Evolutionary conservation across 1,284 basidiomycete species (phyloP).

Genomic region (Taiwanofungus camphoratus): DNA sequence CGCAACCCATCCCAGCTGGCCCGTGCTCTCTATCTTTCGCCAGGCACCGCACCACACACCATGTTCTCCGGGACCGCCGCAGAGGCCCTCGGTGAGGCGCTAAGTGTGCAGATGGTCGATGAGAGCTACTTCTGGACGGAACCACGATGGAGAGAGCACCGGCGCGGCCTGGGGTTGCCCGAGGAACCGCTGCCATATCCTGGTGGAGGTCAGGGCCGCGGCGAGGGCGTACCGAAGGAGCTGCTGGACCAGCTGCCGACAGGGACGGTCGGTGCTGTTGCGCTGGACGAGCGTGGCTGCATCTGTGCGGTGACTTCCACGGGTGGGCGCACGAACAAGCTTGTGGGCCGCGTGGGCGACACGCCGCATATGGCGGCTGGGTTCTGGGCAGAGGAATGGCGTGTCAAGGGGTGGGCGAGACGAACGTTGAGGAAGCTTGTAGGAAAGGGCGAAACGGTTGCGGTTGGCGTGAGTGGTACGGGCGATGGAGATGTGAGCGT

Average conservation of each 20-base stretch:
- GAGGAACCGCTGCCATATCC: slow-evolving; percentile 48
- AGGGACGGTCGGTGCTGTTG: slow-evolving; percentile 82
- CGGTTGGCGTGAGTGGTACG: slow-evolving; percentile 76
- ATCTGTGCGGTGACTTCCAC: slow-evolving; percentile 73
- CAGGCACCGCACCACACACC: slow-evolving; percentile 53
- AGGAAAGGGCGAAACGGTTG: slow-evolving; percentile 34
- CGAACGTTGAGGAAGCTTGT: slow-evolving; percentile 36
- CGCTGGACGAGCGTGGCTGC: slow-evolving; percentile 67
- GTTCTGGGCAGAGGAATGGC: slow-evolving; percentile 81
- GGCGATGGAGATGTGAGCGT: slow-evolving; percentile 71
- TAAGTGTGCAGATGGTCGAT: slow-evolving; percentile 57
- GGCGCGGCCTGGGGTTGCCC: slow-evolving; percentile 64
- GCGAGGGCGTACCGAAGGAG: slow-evolving; percentile 18
- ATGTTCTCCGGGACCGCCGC: slow-evolving; percentile 64
- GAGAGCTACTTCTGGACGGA: slow-evolving; percentile 75
- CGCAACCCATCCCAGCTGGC: slow-evolving; percentile 73
- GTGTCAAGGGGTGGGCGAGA: slow-evolving; percentile 31
- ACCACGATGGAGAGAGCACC: slow-evolving; percentile 68
- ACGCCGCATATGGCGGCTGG: slow-evolving; percentile 75
- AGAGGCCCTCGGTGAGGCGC: slow-evolving; percentile 50
- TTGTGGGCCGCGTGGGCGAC: slow-evolving; percentile 76
- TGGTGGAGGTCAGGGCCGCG: slow-evolving; percentile 19
- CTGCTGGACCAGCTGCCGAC: slow-evolving; percentile 58
- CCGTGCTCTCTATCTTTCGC: slow-evolving; percentile 63
- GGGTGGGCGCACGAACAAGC: slow-evolving; percentile 78